These are phyloP conservation scores for Astrothelium macrocarpum DNA, from an alignment of 495 filamentous ascomycete species.

Conservation along the genomic window DNA sequence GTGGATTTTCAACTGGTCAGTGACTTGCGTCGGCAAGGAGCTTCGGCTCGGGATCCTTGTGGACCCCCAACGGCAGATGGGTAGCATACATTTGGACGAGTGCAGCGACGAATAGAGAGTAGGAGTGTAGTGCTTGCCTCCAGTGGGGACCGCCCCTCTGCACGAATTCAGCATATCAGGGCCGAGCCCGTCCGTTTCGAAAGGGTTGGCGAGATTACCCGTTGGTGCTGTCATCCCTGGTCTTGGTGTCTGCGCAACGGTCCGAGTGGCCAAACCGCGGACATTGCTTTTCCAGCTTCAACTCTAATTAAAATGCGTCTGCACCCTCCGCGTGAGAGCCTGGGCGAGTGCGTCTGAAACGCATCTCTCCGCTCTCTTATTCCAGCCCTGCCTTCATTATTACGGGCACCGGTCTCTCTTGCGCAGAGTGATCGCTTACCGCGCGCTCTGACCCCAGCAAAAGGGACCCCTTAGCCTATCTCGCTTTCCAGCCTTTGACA, in stretches of 20 bases:
- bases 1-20: not conserved
- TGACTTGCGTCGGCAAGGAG: constrained; percentile 2
- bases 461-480: not conserved
- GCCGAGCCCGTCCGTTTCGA: not conserved
- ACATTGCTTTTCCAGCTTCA: not conserved
- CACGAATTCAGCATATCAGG: not conserved
- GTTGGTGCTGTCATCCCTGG: not conserved
- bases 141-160: too few species aligned
- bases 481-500: not conserved
- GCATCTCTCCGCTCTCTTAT: not conserved
- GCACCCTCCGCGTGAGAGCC: not conserved
- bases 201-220: not conserved
- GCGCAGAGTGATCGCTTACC: not conserved
- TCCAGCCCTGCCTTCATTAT: not conserved
- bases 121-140: too few species aligned
- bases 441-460: not conserved
- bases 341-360: not conserved
- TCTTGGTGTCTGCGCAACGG: not conserved
- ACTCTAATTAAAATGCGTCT: not conserved
- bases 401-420: too few species aligned
- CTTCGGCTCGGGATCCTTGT: not conserved
- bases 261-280: not conserved
- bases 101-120: too few species aligned
- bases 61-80: not conserved
- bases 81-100: not conserved